Evolutionary conservation across 768 basidiomycete species (phyloP).

Genomic region (Rhizopogon vesiculosus): DNA sequence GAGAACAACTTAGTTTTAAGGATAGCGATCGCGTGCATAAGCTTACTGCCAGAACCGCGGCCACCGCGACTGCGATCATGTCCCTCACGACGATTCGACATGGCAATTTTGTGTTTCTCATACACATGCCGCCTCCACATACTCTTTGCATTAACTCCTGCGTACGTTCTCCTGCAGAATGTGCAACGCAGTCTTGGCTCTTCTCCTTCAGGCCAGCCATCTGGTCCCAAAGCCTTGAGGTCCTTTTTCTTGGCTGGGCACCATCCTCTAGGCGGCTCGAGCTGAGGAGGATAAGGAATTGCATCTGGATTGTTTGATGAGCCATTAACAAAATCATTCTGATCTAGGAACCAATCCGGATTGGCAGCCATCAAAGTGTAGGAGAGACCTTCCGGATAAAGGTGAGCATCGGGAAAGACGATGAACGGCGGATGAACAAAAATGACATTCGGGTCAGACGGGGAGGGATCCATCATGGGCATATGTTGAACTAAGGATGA

Average conservation of each 20-base stretch:
- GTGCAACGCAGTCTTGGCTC: slow-evolving; percentile 79
- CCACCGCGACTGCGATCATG: slow-evolving; percentile 55
- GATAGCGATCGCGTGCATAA: not conserved
- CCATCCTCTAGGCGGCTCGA: slow-evolving; percentile 85
- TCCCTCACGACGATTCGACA: slow-evolving; percentile 79
- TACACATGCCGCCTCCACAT: slow-evolving; percentile 90
- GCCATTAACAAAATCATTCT: slow-evolving; percentile 55
- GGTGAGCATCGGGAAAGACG: slow-evolving; percentile 56
- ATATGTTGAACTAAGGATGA: slow-evolving; percentile 38
- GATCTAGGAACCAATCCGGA: slow-evolving; percentile 75
- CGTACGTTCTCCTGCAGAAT: slow-evolving; percentile 79
- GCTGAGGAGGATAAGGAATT: slow-evolving; percentile 68
- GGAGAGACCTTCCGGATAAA: slow-evolving; percentile 61
- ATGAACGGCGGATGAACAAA: slow-evolving; percentile 77
- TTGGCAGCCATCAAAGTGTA: slow-evolving; percentile 72
- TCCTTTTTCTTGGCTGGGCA: slow-evolving; percentile 84
- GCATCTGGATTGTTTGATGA: slow-evolving; percentile 43
- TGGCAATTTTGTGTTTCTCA: slow-evolving; percentile 87
- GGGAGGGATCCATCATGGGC: slow-evolving; percentile 62
- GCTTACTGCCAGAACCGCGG: slow-evolving; percentile 62
- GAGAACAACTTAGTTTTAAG: slow-evolving; percentile 15
- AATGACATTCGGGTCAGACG: slow-evolving; percentile 57
- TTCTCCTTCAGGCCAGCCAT: slow-evolving; percentile 77
- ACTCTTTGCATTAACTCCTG: slow-evolving; percentile 85
- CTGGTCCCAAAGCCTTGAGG: slow-evolving; percentile 59